phyloP scores from a whole-genome alignment of 2,329 filamentous ascomycete genomes.

The Fusarium sp. region DNA sequence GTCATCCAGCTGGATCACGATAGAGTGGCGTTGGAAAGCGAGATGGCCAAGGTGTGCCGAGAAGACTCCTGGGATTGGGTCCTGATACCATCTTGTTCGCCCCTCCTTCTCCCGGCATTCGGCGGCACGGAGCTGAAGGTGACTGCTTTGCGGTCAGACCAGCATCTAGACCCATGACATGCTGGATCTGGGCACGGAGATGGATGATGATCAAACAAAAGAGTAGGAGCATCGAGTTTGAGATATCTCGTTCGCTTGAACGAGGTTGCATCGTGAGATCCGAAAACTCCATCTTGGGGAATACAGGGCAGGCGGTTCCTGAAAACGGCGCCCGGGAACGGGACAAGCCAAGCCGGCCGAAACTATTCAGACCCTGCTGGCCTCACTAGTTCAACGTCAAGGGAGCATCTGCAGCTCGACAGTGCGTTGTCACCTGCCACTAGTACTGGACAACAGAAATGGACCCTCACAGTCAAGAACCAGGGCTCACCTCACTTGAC shows the following conservation, averaged over 20 bases:
- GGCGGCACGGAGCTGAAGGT: not conserved
- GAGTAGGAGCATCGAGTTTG: slow-evolving; percentile 30
- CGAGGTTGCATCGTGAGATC: slow-evolving; percentile 28
- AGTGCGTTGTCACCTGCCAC: slow-evolving; percentile 20
- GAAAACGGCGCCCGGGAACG: slow-evolving; percentile 22
- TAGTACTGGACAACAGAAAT: not conserved
- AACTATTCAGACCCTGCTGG: slow-evolving; percentile 37
- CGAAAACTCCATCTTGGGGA: slow-evolving; percentile 19
- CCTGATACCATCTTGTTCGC: slow-evolving; percentile 2
- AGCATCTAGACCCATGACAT: slow-evolving; percentile 29
- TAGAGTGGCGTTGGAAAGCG: slow-evolving; percentile 23
- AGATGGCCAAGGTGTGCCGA: slow-evolving; percentile 17
- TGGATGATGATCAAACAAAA: slow-evolving; percentile 38
- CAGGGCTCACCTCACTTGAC: slow-evolving; percentile 33
- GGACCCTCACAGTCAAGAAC: slow-evolving; percentile 10
- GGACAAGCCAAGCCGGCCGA: slow-evolving; percentile 33
- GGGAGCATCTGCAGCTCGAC: slow-evolving; percentile 10
- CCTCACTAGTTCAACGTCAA: slow-evolving; percentile 17
- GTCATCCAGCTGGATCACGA: slow-evolving; percentile 19
- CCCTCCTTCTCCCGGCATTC: not conserved
- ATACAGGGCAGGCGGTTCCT: slow-evolving; percentile 3
- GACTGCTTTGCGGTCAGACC: slow-evolving; percentile 5
- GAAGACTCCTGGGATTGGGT: slow-evolving; percentile 11
- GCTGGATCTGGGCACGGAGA: slow-evolving; percentile 16
- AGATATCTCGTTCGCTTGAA: slow-evolving; percentile 32